Base-by-base conservation (phyloP, 352 stramenopile species). In the Pythium aquatile region DNA sequence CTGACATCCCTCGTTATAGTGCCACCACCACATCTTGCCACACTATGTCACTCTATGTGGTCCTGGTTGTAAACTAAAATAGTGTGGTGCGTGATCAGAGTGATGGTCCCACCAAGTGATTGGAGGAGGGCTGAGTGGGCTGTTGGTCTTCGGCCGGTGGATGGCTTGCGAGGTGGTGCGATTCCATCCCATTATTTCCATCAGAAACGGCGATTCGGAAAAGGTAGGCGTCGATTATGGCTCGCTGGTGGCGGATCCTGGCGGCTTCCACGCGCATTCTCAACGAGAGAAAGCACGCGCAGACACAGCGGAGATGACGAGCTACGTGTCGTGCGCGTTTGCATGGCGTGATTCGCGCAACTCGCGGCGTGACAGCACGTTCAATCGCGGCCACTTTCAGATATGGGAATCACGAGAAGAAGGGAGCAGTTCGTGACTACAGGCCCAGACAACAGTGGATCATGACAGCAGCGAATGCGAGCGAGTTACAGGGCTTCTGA, bases 121-220 rank as follows among this genome's bases (percentile, higher is more conserved):
- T 91, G 83, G 83, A 87, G 80, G 74, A 87, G 79, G 76, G 78
- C 66, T 75, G 58, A 69, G 71, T 60, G 58, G 58, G 67, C 61
- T 49, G 61, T 42, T 24, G 35, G 46, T 62, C 44, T 68, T 30
- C 24, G n/a, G 30, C 39, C 24, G 30, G 61, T 48, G 55, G 69
- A 61, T 59, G 55, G 59, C 40, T 53, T 48, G 52, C 17, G 20
- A 37, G 17, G 55, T 57, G 51, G 32, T 52, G 55, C 61, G 53
- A 65, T 57, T 63, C 72, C 75, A 87, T 80, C 83, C 83, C 80
- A 90, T 90, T 90, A 90, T 91, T 91, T 90, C 83, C 80, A 90
- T 84, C 81, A 91, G 81, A 74, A 88, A 88, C 78, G 73, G 75
- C 79, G 56, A 58, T 67, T 72, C 55, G 24, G 60, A 53, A 65